phyloP scores from a whole-genome alignment of 345 rosid genomes.

The Balakata baccata region DNA sequence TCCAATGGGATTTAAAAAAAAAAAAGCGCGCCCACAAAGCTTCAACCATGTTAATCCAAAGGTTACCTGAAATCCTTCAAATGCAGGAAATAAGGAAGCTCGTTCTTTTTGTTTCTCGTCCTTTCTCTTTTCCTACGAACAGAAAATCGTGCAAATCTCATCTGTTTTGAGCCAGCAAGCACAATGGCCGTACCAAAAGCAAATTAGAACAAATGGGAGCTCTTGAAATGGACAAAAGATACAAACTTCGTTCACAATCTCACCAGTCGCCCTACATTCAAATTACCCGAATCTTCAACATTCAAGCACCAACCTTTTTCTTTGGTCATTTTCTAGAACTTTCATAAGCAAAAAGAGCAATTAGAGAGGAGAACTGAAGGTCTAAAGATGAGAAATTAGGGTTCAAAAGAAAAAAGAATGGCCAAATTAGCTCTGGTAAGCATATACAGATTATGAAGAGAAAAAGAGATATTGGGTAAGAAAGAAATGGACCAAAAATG shows the following conservation, averaged over 20 bases:
- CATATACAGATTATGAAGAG: background rate
- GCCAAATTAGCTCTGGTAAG: background rate
- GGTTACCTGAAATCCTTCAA: constrained; percentile 29
- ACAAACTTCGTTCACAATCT: constrained; percentile 22
- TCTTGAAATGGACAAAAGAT: constrained; percentile 21
- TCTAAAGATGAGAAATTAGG: background rate
- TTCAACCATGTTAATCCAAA: background rate
- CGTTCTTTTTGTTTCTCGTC: background rate
- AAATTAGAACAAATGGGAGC: constrained; percentile 25
- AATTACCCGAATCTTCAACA: constrained; percentile 12
- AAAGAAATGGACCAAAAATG: background rate
- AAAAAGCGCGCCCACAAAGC: background rate
- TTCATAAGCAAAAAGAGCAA: background rate
- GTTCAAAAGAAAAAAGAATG: background rate
- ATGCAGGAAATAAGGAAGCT: constrained; percentile 13
- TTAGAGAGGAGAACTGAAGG: background rate
- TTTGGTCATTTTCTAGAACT: background rate
- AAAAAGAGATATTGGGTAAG: constrained; percentile 11
- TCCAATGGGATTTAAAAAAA: background rate
- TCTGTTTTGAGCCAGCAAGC: constrained; percentile 3
- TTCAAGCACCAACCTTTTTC: constrained; percentile 12
- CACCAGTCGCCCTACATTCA: constrained; percentile 10
- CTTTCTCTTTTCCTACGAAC: constrained; percentile 6
- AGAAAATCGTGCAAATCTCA: constrained; percentile 24
- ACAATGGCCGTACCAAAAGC: constrained; percentile 13